A percentile compares a stretch with the other conserved stretches of the same genome.
These are phyloP conservation scores for Puccinia coronata DNA, from an alignment of 1,284 basidiomycete genomes.

Conservation along the genomic window DNA sequence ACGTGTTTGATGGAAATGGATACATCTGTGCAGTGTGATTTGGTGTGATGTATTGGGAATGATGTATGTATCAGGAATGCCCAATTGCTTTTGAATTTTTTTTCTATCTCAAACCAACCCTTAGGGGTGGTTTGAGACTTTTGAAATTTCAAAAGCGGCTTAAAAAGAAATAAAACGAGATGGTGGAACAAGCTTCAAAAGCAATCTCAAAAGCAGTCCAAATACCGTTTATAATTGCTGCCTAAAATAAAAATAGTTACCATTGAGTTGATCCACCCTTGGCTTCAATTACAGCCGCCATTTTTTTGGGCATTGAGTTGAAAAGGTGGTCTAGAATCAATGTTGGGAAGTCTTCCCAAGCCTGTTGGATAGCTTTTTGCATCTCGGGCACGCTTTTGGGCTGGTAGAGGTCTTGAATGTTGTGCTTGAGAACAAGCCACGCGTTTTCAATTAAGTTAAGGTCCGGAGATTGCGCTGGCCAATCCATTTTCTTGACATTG, in stretches of 20 bases:
- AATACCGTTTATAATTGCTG: slow-evolving; percentile 55
- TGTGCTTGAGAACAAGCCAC: slow-evolving; percentile 53
- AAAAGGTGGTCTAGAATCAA: background rate
- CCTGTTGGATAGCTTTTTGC: background rate
- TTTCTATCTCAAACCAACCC: no score
- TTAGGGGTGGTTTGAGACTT: no score
- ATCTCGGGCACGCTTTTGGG: background rate
- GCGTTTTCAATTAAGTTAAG: slow-evolving; percentile 60
- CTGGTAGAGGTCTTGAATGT: background rate
- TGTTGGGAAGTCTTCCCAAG: slow-evolving; percentile 11
- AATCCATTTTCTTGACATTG: slow-evolving; percentile 39
- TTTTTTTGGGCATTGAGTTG: background rate
- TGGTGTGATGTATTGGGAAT: no score
- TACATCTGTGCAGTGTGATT: no score
- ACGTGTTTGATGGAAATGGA: no score
- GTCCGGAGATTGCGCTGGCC: slow-evolving; percentile 59
- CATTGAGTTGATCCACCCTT: slow-evolving; percentile 7
- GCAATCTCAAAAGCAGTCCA: no score
- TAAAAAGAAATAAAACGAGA: no score
- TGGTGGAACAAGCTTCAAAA: no score
- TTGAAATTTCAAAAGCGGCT: no score
- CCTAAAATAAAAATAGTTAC: background rate
- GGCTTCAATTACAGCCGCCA: background rate
- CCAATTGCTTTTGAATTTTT: no score
- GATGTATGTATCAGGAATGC: no score